Evolutionary conservation across 163 green algal genomes (phyloP).

Genomic region (Chlamydomonas reinhardtii): DNA sequence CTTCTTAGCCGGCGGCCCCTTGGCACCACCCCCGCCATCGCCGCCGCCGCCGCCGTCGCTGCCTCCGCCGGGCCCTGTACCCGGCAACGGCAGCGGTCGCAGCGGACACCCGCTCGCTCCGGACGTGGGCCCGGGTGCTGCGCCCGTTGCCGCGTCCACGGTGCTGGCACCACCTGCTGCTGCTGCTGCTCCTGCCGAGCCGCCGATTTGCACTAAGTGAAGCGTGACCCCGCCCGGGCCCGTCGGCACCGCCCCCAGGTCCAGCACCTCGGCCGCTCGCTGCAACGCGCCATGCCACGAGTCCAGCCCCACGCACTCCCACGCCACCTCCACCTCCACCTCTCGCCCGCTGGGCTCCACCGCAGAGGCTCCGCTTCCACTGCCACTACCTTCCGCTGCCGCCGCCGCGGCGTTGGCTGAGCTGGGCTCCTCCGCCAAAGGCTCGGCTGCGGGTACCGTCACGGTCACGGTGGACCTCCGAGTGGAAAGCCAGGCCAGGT

Average conservation of each 20-base stretch:
- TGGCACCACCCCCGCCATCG: no score
- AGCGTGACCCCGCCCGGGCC: slow-evolving; percentile 29
- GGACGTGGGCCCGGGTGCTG: no score
- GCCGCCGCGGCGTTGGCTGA: neutral
- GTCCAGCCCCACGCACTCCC: slow-evolving; percentile 58
- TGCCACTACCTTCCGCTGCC: no score
- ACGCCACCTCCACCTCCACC: slow-evolving; percentile 7
- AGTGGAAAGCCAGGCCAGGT: slow-evolving; percentile 57
- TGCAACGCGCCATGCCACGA: slow-evolving; percentile 54
- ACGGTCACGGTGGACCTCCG: neutral
- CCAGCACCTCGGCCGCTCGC: slow-evolving; percentile 44
- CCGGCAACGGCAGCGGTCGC: slow-evolving; percentile 21
- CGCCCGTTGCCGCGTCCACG: no score
- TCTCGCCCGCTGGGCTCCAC: neutral
- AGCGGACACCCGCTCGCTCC: neutral
- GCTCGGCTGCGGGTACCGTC: neutral
- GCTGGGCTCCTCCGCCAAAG: no score
- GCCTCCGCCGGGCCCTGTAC: neutral
- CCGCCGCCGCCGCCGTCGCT: neutral
- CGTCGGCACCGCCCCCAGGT: slow-evolving; percentile 16
- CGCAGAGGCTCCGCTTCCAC: neutral
- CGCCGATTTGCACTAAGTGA: slow-evolving; percentile 28
- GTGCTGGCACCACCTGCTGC: no score
- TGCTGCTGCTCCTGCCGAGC: no score
- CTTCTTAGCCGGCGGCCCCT: no score